Conservation (phyloP, 192 early-diverging fungal species). For the Podila epicladia region DNA sequence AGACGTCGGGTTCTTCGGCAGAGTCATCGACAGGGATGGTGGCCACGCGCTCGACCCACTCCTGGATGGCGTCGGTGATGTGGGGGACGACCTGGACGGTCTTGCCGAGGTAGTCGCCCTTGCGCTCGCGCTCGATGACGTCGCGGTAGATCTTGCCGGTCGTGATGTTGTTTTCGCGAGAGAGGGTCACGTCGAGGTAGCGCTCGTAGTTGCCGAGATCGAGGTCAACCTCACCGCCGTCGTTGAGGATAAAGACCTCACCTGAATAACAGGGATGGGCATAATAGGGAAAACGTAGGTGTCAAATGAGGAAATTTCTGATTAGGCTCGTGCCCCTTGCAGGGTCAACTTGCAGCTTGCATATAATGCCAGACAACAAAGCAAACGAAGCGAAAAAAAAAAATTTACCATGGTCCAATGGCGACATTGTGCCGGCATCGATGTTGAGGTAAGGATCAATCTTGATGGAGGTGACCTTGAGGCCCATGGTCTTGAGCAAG, state of each 20-base stretch:
- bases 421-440: slow-evolving; percentile 97
- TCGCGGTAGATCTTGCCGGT: slow-evolving; percentile 98
- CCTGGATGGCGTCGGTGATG: slow-evolving; percentile 96
- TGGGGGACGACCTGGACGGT: slow-evolving; percentile 99
- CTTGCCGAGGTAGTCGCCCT: slow-evolving; percentile 97
- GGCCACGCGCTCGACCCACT: slow-evolving; percentile 97
- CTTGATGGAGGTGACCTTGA: slow-evolving; percentile 97
- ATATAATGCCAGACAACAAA: neutral
- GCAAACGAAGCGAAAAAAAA: neutral
- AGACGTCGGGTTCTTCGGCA: slow-evolving; percentile 90
- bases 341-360: neutral
- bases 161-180: slow-evolving; percentile 98
- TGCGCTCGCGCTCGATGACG: slow-evolving; percentile 95
- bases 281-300: neutral
- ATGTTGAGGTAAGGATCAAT: slow-evolving; percentile 99
- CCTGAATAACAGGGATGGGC: slow-evolving; percentile 61
- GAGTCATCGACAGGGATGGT: slow-evolving; percentile 85
- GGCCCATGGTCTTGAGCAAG: slow-evolving; percentile 91
- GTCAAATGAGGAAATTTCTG: neutral
- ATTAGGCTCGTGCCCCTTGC: neutral
- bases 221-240: slow-evolving; percentile 98
- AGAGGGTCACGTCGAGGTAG: slow-evolving; percentile 92
- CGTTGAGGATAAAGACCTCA: slow-evolving; percentile 99
- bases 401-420: slow-evolving; percentile 91
- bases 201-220: slow-evolving; percentile 99